These are phyloP conservation scores for Glonium stellatum DNA, from an alignment of 495 filamentous ascomycete species.

Conservation along the genomic window DNA sequence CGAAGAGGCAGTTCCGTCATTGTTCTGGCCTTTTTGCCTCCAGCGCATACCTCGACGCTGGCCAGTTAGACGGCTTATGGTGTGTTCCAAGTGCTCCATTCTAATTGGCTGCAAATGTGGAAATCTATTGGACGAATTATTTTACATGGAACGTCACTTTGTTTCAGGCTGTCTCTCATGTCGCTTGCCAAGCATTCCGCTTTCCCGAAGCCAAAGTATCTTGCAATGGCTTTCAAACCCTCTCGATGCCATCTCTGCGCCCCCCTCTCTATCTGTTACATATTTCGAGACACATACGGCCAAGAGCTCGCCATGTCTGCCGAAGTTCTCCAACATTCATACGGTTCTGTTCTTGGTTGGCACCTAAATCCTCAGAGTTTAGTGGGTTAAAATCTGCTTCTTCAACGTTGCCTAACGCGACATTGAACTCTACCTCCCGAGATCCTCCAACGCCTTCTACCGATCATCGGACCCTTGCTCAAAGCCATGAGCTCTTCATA, in stretches of 20 bases:
- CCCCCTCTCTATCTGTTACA: neutral
- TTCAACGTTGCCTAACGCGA: neutral
- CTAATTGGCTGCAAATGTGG: no score
- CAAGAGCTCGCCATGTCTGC: neutral
- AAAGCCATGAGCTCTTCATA: slow-evolving; percentile 69
- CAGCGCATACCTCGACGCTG: no score
- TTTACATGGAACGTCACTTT: no score
- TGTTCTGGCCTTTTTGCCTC: neutral
- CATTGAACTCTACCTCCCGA: slow-evolving; percentile 22
- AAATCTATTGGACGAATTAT: no score
- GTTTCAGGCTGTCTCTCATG: no score
- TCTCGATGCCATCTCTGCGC: slow-evolving; percentile 13
- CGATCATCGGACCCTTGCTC: slow-evolving; percentile 66
- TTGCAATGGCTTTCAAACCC: neutral
- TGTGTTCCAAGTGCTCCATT: no score
- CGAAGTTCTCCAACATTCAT: neutral
- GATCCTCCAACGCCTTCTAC: slow-evolving; percentile 32
- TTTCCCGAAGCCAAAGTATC: neutral
- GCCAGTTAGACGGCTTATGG: no score
- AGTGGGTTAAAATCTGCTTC: slow-evolving; percentile 9
- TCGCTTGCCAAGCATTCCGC: neutral
- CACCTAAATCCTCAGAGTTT: slow-evolving; percentile 6
- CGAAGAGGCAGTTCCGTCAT: neutral
- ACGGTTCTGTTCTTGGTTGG: slow-evolving; percentile 21
- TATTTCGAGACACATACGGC: neutral